Conservation (phyloP, 2,329 filamentous ascomycete species). For the Sporothrix phasma region DNA sequence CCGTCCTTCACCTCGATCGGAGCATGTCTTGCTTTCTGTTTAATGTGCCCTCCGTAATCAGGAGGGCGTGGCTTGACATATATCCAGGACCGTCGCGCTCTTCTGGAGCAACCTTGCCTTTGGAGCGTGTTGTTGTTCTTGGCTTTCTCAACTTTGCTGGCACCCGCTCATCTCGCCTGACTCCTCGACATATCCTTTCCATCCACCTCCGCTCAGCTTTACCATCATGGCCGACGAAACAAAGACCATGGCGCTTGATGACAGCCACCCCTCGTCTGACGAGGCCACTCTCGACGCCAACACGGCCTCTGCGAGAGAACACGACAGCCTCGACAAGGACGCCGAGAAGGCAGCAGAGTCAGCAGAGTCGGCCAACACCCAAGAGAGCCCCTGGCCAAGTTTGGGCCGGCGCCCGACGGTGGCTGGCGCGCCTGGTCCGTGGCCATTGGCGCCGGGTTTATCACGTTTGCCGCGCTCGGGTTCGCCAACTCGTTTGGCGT, state of each 20-base stretch:
- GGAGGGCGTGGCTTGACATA: neutral
- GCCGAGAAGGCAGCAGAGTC: neutral
- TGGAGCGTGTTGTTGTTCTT: neutral
- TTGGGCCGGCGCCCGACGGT: conserved; percentile 19
- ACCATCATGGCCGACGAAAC: neutral
- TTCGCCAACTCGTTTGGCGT: conserved; percentile 31
- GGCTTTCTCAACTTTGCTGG: neutral
- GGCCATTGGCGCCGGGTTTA: conserved; percentile 19
- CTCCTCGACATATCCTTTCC: neutral
- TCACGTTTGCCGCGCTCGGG: conserved; percentile 28
- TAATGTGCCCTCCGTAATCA: too few species aligned
- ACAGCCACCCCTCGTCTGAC: neutral
- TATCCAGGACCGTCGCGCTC: neutral
- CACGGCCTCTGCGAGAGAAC: neutral
- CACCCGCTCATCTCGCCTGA: neutral
- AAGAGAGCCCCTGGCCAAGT: conserved; percentile 19
- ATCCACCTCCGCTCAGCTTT: too few species aligned
- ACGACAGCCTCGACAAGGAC: neutral
- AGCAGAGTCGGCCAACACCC: neutral
- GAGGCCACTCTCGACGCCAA: neutral
- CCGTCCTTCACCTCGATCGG: neutral
- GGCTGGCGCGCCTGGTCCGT: conserved; percentile 26
- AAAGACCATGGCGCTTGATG: neutral
- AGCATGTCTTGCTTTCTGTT: neutral
- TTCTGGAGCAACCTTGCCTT: neutral